phyloP scores from a whole-genome alignment of 768 basidiomycete species.

The Tylopilus cervinicoccineus region DNA sequence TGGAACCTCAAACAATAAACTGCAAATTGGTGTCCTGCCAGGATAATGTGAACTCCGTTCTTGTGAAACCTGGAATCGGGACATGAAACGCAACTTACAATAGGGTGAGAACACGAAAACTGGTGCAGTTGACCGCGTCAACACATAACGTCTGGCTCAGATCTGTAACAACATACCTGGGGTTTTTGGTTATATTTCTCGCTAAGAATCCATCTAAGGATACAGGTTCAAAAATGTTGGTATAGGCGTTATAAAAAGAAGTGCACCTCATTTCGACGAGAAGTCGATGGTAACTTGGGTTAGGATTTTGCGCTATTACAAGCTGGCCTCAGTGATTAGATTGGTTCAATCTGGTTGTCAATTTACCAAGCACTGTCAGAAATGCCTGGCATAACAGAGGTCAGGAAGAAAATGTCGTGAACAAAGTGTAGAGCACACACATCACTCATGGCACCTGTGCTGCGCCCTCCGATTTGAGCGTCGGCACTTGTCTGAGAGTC shows the following conservation, averaged over 20 bases:
- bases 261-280: conserved; percentile 42
- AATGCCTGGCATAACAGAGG: conserved; percentile 42
- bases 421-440: conserved; percentile 36
- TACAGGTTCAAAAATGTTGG: background rate
- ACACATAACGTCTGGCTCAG: background rate
- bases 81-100: conserved; percentile 31
- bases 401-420: background rate
- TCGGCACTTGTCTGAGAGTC: conserved; percentile 84
- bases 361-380: conserved; percentile 49
- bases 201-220: conserved; percentile 36
- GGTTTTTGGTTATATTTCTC: conserved; percentile 56
- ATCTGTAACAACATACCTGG: conserved; percentile 30
- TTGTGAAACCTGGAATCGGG: background rate
- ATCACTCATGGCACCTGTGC: conserved; percentile 78
- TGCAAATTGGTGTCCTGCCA: conserved; percentile 28
- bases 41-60: background rate
- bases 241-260: background rate
- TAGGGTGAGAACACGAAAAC: conserved; percentile 42
- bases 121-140: conserved; percentile 15
- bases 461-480: conserved; percentile 58
- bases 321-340: background rate
- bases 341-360: background rate
- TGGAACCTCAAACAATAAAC: conserved; percentile 21
- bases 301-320: conserved; percentile 38
- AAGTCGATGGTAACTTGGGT: conserved; percentile 52